Percentiles rank a stretch among this genome's conserved stretches.
These are phyloP conservation scores for Aeschynomene evenia DNA, from an alignment of 306 rosid genomes.

Conservation along the genomic window DNA sequence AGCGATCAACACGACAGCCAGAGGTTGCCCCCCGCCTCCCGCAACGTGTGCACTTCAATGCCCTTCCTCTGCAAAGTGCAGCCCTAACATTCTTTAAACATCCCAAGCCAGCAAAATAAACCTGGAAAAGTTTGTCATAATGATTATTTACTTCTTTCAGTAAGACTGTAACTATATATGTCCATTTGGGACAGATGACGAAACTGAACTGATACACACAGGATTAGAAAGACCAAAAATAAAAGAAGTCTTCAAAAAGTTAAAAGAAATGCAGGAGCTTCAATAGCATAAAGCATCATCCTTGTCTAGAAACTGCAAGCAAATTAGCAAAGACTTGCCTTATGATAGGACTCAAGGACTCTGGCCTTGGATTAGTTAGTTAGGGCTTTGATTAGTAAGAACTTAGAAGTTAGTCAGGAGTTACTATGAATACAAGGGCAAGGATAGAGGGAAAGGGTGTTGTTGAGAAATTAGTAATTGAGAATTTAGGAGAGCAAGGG, in stretches of 20 bases:
- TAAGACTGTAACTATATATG: background rate
- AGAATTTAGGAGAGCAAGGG: no score
- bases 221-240: background rate
- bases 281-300: slow-evolving; percentile 11
- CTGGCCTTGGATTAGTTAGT: no score
- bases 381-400: no score
- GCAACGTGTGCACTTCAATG: slow-evolving; percentile 92
- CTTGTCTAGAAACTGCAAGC: background rate
- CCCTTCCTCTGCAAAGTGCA: slow-evolving; percentile 94
- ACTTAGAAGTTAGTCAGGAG: no score
- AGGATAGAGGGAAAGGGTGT: no score
- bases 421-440: no score
- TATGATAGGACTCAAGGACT: no score
- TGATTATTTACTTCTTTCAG: slow-evolving; percentile 18
- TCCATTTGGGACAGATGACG: slow-evolving; percentile 2
- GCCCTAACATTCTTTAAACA: slow-evolving; percentile 95
- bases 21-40: slow-evolving; percentile 96
- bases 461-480: no score
- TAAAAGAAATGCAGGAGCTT: background rate
- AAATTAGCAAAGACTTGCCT: background rate
- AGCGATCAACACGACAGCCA: slow-evolving; percentile 98
- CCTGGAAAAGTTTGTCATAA: slow-evolving; percentile 60
- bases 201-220: slow-evolving; percentile 19
- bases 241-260: background rate
- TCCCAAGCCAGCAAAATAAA: slow-evolving; percentile 97